Conservation (phyloP, 345 rosid genomes). For the Melaleuca alternifolia region DNA sequence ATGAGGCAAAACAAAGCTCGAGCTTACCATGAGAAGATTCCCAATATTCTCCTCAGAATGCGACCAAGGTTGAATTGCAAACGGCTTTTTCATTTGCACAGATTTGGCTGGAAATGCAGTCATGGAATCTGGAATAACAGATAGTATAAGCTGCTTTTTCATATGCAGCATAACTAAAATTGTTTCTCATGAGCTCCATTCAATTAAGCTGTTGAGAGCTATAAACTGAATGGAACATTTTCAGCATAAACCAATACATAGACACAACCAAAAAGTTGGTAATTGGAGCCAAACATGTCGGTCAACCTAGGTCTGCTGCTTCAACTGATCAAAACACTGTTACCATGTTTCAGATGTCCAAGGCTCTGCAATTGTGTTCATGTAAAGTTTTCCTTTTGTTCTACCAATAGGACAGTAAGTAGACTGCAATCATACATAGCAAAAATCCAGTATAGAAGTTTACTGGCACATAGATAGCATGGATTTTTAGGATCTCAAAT, state of each 20-base stretch:
- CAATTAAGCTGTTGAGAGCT: not conserved
- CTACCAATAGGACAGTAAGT: not conserved
- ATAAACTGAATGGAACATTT: not conserved
- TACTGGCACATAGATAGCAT: not conserved
- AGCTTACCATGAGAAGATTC: conserved; percentile 85
- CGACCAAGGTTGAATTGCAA: conserved; percentile 65
- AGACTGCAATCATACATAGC: not conserved
- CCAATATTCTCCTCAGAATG: conserved; percentile 77
- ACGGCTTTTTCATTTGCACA: conserved; percentile 57
- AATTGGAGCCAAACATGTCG: not conserved
- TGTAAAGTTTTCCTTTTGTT: not conserved
- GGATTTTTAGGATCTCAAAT: not conserved
- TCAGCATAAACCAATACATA: not conserved
- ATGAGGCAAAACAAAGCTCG: not conserved
- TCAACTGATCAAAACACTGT: not conserved
- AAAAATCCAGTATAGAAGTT: not conserved
- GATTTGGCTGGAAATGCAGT: conserved; percentile 52
- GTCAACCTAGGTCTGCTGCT: not conserved
- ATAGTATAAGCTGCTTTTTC: not conserved
- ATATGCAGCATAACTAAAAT: not conserved
- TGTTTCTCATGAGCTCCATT: not conserved
- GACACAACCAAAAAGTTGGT: not conserved
- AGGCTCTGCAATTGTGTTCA: not conserved
- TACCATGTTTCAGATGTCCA: not conserved
- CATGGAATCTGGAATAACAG: conserved; percentile 43